phyloP scores from a whole-genome alignment of 345 rosid genomes.

The Salix koriyanagi region DNA sequence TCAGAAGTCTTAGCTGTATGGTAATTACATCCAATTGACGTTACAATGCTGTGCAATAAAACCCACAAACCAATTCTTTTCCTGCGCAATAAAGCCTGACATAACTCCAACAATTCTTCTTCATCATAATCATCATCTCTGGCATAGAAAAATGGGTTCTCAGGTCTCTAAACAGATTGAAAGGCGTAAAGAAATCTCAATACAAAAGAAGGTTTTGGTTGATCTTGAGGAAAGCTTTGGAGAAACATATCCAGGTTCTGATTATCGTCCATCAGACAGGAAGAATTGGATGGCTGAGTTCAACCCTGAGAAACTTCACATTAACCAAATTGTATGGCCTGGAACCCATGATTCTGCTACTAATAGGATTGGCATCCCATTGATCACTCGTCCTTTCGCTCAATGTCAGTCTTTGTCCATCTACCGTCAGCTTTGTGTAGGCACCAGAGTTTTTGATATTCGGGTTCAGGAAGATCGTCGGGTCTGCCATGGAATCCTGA shows the following conservation, averaged over 20 bases:
- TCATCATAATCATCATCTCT: not conserved
- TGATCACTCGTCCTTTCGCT: slow-evolving; percentile 75
- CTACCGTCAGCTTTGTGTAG: slow-evolving; percentile 63
- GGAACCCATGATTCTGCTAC: slow-evolving; percentile 97
- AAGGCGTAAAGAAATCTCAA: slow-evolving; percentile 42
- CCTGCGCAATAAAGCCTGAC: not conserved
- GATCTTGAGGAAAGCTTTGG: slow-evolving; percentile 47
- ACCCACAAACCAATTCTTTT: not conserved
- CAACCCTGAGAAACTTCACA: slow-evolving; percentile 49
- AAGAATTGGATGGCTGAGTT: slow-evolving; percentile 78
- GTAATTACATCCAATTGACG: slow-evolving; percentile 1
- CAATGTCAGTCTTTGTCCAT: slow-evolving; percentile 80
- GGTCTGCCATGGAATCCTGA: slow-evolving; percentile 79
- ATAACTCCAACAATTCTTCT: not conserved
- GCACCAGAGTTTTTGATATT: slow-evolving; percentile 67
- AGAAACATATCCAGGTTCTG: slow-evolving; percentile 56
- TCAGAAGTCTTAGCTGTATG: slow-evolving; percentile 1
- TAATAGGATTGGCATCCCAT: slow-evolving; percentile 65
- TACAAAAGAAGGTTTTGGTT: slow-evolving; percentile 49
- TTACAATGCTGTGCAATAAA: slow-evolving; percentile 12
- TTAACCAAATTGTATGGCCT: slow-evolving; percentile 87
- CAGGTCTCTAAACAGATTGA: slow-evolving; percentile 52
- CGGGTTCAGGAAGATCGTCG: slow-evolving; percentile 67
- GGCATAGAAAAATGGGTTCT: slow-evolving; percentile 52
- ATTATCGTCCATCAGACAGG: slow-evolving; percentile 53